Evolutionary conservation across 306 rosid species (phyloP).

Genomic region (Citrullus colocynthis): DNA sequence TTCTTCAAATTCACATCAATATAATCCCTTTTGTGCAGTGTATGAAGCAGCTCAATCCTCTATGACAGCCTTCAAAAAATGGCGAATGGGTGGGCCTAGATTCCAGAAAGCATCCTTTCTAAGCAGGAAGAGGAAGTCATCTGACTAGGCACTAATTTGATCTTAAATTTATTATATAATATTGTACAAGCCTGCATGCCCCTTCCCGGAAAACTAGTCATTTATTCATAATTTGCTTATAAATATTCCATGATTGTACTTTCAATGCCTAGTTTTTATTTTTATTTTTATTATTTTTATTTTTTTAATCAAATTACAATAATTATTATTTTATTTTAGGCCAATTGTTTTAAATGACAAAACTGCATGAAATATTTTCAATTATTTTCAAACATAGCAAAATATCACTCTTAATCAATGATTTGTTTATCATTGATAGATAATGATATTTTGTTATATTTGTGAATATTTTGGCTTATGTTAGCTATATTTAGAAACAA

Average conservation of each 20-base stretch:
- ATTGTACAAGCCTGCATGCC: background rate
- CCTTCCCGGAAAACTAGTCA: background rate
- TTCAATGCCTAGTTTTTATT: no score
- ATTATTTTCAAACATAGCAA: no score
- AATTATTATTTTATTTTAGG: no score
- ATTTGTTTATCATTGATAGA: no score
- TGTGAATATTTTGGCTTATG: no score
- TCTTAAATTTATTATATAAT: background rate
- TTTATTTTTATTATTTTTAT: no score
- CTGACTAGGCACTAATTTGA: slow-evolving; percentile 24
- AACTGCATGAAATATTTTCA: no score
- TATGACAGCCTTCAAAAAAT: slow-evolving; percentile 77
- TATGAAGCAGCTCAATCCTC: slow-evolving; percentile 89
- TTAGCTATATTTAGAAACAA: no score
- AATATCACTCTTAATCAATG: no score
- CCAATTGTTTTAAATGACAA: no score
- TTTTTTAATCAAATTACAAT: no score
- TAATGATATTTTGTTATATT: no score
- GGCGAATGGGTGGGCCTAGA: slow-evolving; percentile 94
- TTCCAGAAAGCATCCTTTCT: slow-evolving; percentile 69
- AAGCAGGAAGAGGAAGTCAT: slow-evolving; percentile 67
- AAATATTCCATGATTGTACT: background rate
- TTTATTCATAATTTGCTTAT: background rate
- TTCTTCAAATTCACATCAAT: background rate
- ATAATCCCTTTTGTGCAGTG: slow-evolving; percentile 32